Percentiles rank a stretch among this genome's conserved stretches.
These are phyloP conservation scores for Penicillium sp. DNA, from an alignment of 2,329 filamentous ascomycete genomes.

Conservation along the genomic window DNA sequence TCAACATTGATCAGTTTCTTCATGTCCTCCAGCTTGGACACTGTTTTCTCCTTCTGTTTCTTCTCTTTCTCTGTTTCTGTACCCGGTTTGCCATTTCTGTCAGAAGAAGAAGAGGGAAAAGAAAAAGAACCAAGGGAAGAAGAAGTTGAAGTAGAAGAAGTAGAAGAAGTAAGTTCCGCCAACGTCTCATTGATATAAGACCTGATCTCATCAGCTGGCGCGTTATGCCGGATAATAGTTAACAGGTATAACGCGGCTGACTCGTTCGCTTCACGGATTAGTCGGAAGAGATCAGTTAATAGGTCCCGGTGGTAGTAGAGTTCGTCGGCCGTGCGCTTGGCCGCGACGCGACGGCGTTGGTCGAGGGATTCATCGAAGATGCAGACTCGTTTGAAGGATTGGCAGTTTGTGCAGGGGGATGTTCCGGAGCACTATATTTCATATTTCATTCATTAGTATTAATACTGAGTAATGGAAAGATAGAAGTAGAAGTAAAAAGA, in stretches of 20 bases:
- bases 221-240: conserved; percentile 37
- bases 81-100: too few species aligned
- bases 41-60: conserved; percentile 12
- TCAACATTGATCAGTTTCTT: conserved; percentile 31
- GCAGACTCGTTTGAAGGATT: conserved; percentile 34
- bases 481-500: too few species aligned
- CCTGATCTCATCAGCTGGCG: conserved; percentile 36
- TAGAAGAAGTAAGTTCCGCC: too few species aligned
- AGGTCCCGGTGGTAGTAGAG: conserved; percentile 40
- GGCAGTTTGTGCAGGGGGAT: conserved; percentile 40
- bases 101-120: too few species aligned
- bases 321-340: conserved; percentile 41
- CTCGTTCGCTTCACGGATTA: conserved; percentile 35
- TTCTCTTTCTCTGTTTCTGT: background rate
- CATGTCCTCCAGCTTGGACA: conserved; percentile 29
- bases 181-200: conserved; percentile 34
- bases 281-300: conserved; percentile 36
- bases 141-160: too few species aligned
- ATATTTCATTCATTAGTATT: conserved; percentile 12
- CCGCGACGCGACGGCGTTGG: conserved; percentile 44
- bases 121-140: too few species aligned
- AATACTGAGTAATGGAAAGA: background rate
- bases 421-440: conserved; percentile 41
- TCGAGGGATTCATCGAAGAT: conserved; percentile 61
- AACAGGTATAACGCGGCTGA: conserved; percentile 29